Evolutionary conservation across 2,329 filamentous ascomycete genomes (phyloP).

Genomic region (Colletotrichum agaves): DNA sequence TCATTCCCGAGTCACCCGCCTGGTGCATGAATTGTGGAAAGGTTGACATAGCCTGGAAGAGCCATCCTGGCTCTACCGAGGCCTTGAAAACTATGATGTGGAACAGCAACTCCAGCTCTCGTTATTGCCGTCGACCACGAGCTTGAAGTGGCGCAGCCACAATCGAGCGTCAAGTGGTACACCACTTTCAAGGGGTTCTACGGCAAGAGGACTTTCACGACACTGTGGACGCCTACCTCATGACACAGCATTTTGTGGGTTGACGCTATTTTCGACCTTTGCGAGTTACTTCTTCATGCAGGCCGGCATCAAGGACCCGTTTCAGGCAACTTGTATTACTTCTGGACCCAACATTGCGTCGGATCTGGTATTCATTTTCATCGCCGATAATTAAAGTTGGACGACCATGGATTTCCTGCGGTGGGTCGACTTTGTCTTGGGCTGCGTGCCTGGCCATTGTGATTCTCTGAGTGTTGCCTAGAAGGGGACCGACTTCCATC

Average conservation of each 20-base stretch:
- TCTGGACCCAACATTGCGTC: constrained; percentile 40
- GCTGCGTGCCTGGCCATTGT: constrained; percentile 36
- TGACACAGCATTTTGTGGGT: constrained; percentile 40
- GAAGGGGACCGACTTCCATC: constrained; percentile 30
- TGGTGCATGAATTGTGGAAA: constrained; percentile 47
- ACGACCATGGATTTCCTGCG: constrained; percentile 37
- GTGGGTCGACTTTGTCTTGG: constrained; percentile 37
- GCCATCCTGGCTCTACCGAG: constrained; percentile 40
- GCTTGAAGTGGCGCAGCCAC: constrained; percentile 20
- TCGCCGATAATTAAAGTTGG: constrained; percentile 39
- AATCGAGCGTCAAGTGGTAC: constrained; percentile 42
- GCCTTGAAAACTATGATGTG: constrained; percentile 43
- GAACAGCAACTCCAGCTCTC: constrained; percentile 44
- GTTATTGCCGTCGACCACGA: constrained; percentile 40
- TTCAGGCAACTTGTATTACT: constrained; percentile 40
- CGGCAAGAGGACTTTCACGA: constrained; percentile 44
- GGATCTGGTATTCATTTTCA: constrained; percentile 35
- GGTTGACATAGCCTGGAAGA: constrained; percentile 39
- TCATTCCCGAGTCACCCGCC: constrained; percentile 53
- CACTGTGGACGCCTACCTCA: constrained; percentile 44
- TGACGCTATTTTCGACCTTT: constrained; percentile 40
- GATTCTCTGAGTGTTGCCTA: constrained; percentile 38
- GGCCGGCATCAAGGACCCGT: constrained; percentile 44
- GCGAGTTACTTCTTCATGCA: constrained; percentile 49
- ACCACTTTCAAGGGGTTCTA: constrained; percentile 46